phyloP scores from a whole-genome alignment of 177 flowering plant species.

The Telopea speciosissima region DNA sequence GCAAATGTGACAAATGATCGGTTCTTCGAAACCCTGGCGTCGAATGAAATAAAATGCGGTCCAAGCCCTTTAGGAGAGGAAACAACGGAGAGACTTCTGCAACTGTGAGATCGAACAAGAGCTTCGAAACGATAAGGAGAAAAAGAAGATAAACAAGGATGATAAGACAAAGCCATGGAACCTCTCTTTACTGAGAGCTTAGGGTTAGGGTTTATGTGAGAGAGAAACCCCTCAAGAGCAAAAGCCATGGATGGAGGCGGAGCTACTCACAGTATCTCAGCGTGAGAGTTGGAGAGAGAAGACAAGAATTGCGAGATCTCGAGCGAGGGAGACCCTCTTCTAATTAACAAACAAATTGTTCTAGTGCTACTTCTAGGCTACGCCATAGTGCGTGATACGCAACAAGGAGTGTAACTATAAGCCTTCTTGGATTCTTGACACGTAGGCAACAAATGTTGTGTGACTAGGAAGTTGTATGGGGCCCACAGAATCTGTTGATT shows the following conservation, averaged over 20 bases:
- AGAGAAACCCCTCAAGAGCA: slow-evolving; percentile 16
- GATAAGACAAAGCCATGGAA: slow-evolving; percentile 7
- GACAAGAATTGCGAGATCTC: background rate
- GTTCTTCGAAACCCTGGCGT: slow-evolving; percentile 10
- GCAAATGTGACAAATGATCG: slow-evolving; percentile 33
- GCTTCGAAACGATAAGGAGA: slow-evolving; percentile 16
- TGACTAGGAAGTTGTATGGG: too few relatives aligned
- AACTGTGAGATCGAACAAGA: slow-evolving; percentile 10
- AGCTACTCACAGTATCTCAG: background rate
- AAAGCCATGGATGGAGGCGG: slow-evolving; percentile 16
- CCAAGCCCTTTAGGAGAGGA: slow-evolving; percentile 22
- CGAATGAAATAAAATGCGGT: slow-evolving; percentile 11
- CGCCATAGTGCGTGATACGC: background rate
- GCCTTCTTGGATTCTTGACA: too few relatives aligned
- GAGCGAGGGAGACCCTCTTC: background rate
- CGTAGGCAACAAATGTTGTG: too few relatives aligned
- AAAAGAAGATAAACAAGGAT: slow-evolving; percentile 1
- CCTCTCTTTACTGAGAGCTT: slow-evolving; percentile 5
- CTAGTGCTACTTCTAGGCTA: background rate
- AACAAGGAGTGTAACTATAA: too few relatives aligned
- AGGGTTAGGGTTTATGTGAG: slow-evolving; percentile 27
- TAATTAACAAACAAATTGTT: too few relatives aligned
- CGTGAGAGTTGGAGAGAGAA: too few relatives aligned
- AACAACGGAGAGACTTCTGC: slow-evolving; percentile 8
- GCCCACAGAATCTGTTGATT: too few relatives aligned